Evolutionary conservation across 2,329 filamentous ascomycete species (phyloP), one percentile per base, ranked within the genome.

Genomic region (Colletotrichum magnum): DNA sequence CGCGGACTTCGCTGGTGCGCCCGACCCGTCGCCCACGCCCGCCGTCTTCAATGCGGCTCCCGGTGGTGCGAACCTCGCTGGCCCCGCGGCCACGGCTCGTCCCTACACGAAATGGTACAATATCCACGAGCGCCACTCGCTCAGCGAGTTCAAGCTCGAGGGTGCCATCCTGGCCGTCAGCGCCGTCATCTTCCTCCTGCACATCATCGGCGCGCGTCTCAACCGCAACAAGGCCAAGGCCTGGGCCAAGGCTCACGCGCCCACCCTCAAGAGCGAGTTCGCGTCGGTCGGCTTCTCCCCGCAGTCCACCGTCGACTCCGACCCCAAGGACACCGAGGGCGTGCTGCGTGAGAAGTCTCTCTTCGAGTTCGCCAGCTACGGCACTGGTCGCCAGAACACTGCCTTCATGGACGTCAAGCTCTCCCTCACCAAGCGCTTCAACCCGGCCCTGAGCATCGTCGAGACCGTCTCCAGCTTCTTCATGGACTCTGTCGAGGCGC

Each of bases 91-190:
- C 52, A 85, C 86, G 52, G 81, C 79, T 51, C 83, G 86, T 28
- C 93, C 93, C 15, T 98, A 92, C 81, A 97, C 94, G 59, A 94
- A 94, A 85, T 99, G 96, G 96, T 99, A 98, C 84, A 94, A 94
- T 65, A 86, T 98, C 71, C 96, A 97, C 88, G 95, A 98, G 88
- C 94, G 96, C 77, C 91, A 95, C 76, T 90, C 90, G 28, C 84
- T 92, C 69, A 87, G 87, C 77, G 96, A 99, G 80, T 99, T 99
- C 87, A 90, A 90, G 82, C 88, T 92, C 76, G 96, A 99, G 84
- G 92, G 93, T 69, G 84, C 94, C 79, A 93, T 99, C 75, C 83
- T 98, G 69, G 88, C 89, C 41, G 86, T 94, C 76, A 89, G 98
- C 74, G 77, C 91, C 62, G 73, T 97, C 61, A 88, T 98, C 73